These are phyloP conservation scores for Mucor sp. DNA, from an alignment of 371 early-diverging fungal genomes.

Conservation along the genomic window DNA sequence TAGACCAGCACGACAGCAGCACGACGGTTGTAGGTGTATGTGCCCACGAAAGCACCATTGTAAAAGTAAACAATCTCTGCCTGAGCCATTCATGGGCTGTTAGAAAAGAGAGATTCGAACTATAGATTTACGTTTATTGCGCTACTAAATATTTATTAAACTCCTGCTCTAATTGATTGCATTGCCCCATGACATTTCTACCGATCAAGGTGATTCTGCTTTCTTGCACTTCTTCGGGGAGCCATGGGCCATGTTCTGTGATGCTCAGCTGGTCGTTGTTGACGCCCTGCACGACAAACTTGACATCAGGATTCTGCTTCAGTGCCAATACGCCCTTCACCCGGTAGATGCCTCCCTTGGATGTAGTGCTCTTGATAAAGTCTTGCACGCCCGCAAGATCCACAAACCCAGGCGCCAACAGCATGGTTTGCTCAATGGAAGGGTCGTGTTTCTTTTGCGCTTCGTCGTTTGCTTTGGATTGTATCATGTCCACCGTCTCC, in stretches of 20 bases:
- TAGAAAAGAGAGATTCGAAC: slow-evolving; percentile 38
- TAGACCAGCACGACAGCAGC: not conserved
- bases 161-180: slow-evolving; percentile 16
- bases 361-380: slow-evolving; percentile 17
- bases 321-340: slow-evolving; percentile 37
- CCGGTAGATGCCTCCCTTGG: slow-evolving; percentile 19
- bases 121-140: slow-evolving; percentile 21
- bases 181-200: slow-evolving; percentile 24
- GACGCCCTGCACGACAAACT: slow-evolving; percentile 36
- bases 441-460: slow-evolving; percentile 35
- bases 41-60: slow-evolving; percentile 34
- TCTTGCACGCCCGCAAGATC: slow-evolving; percentile 16
- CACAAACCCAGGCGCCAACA: slow-evolving; percentile 24
- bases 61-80: slow-evolving; percentile 17
- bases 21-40: slow-evolving; percentile 32
- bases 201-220: slow-evolving; percentile 41
- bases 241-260: slow-evolving; percentile 26
- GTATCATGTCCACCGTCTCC: not conserved
- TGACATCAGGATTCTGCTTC: slow-evolving; percentile 11
- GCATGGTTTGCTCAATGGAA: slow-evolving; percentile 30
- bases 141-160: slow-evolving; percentile 10
- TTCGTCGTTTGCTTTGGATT: slow-evolving; percentile 9
- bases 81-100: slow-evolving; percentile 31
- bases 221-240: slow-evolving; percentile 20
- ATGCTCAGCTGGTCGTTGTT: slow-evolving; percentile 18